Base-by-base conservation (phyloP, 2,329 filamentous ascomycete species). In the Geoglossum cookeanum region DNA sequence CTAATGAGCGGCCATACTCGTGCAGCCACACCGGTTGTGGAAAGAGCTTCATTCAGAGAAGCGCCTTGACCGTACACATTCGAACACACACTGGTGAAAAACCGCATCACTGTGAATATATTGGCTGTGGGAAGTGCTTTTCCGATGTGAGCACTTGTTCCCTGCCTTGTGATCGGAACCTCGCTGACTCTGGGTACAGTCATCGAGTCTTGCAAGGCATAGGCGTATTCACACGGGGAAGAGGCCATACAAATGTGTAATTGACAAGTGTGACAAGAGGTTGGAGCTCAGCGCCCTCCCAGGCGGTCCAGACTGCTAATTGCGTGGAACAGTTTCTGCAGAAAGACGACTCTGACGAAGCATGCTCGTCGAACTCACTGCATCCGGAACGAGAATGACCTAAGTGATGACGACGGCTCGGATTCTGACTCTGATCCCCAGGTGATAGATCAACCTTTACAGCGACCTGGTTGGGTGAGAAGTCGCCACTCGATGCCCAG, bases 41-140 rank as follows among this genome's bases (percentile, higher is more conserved):
- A 49, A 85, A 85, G 70, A 81, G 79, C 67, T 85, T 85, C 67
- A 85, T 85, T 61, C 82, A 85, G 64, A 73, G 81, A 60, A 85
- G 81, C 67, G 82, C 82, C 44, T 68, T 85, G 62, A 85, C 81
- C 2, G 82, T 85, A 45, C 83, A 86, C 66, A 82, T 81, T 58
- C 77, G 83, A 61, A 85, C 81, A 11, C 83, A 85, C 61, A 85
- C 81, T 0, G 81, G 81, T 58, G 83, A 85, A 70, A 86, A 85
- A 68, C 83, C 83, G 59, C 81, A 85, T 62, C 76, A 80, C 63
- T 86, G 83, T 64, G 76, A 81, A 64, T 77, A 83, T 61, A 69
- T 76, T 30, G 80, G 78, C 22, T 85, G 82, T 63, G 79, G 78
- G 49, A 85, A 85, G 70, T 74, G 79, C 45, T 85, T 85, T 65